Evolutionary conservation across 495 filamentous ascomycete genomes (phyloP), one percentile per base, ranked within the genome.

Genomic region (Penicillium lagena): DNA sequence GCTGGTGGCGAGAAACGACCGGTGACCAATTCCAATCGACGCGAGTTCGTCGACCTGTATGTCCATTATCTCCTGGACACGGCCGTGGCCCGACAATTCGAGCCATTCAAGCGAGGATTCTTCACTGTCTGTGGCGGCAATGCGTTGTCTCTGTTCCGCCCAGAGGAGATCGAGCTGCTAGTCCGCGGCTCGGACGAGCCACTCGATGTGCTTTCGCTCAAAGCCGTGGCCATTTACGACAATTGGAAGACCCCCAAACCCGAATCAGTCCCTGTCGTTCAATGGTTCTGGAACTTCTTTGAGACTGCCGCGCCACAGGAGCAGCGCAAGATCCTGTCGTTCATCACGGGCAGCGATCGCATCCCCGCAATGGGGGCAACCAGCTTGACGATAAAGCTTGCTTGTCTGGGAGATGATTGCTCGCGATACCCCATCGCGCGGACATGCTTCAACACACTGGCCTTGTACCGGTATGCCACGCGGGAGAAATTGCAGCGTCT

Each of bases 21-120:
- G 17, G 91, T 96, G 35, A 96, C 90, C 28, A 94, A 91, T 56
- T 52, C 73, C 33, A 96, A 96, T 47, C 77, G 89, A 29, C 77
- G 79, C 37, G 91, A 95, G 50, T 96, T 90, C 54, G 91, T 96
- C 32, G 87, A 94, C 46, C 71, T 87, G 8, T 96, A 95, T 55
- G 79, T 96, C 5, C 79, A 80, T 33, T 84, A 91, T 60, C 66
- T 90, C 11, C 78, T 96, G 12, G 89, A 96, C 57, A 82, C 78
- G 14, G 76, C 85, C 1, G 86, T 96, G 12, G 64, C 77, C 42
- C 75, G 87, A 37, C 90, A 96, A 55, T 96, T 90, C 45, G 91
- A 96, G 63, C 91, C 90, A 9, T 96, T 96, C 73, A 94, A 91
- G 61, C 81, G 90, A 36, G 90, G 90, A 4, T 96, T 96, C 63